Evolutionary conservation across 345 rosid genomes (phyloP), one percentile per base, ranked within the genome.

Genomic region (Linum usitatissimum): DNA sequence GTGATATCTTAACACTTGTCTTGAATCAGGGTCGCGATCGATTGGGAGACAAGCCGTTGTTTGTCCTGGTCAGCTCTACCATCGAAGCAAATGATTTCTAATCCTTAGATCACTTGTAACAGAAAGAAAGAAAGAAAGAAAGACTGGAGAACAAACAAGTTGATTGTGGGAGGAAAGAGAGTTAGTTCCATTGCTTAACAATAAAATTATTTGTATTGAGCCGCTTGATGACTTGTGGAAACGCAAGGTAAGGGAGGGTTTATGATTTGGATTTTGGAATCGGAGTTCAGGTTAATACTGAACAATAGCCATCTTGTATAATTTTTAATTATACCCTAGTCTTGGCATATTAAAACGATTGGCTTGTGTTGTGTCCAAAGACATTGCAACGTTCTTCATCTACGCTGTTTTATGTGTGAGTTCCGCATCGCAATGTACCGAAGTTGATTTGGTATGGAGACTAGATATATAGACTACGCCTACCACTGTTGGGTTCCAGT

Each of bases 1-100:
- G 17, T 9, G 18, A 40, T 14, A 23, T 60, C 38, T 60, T 23
- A 15, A 57, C 42, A 2, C 30, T 48, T 30, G 30, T 3, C 62
- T 72, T 42, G 39, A 78, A 75, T 36, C 81, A 91, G 86, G 99
- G 97, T 36, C 82, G 84, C 68, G 88, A 90, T 15, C 82, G 82
- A 40, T 69, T 93, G 65, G 96, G 90, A 61, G 87, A 81, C 64
- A 83, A 76, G 6, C 90, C 97, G 3, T 72, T 87, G 13, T 93
- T 86, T 67, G 94, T 93, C 67, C 96, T 90, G 19, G 76, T 90
- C 53, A 80, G 76, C 68, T 75, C 82, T 18, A 60, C 76, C 31
- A 55, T 31, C 9, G 28, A 58, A 64, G 57, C 38, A 56, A 62
- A n/a, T 38, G 62, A 19, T 59, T 34, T 17, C 54, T 2, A 21